phyloP scores from a whole-genome alignment of 371 early-diverging fungal species.

The Lichtheimia corymbifera region DNA sequence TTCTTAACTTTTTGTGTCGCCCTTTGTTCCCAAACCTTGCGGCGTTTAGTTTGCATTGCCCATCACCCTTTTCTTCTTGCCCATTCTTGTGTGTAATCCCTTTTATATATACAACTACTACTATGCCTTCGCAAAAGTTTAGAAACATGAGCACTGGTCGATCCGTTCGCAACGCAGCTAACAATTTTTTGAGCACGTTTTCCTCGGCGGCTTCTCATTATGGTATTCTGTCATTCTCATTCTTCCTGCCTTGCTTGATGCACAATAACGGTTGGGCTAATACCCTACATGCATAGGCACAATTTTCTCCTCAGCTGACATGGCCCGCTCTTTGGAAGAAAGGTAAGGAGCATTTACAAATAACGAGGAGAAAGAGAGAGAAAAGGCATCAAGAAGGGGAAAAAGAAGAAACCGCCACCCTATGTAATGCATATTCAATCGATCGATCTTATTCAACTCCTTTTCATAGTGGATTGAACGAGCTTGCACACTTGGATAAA shows the following conservation, averaged over 20 bases:
- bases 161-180: slow-evolving; percentile 28
- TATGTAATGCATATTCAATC: background rate
- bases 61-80: background rate
- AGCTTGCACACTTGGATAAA: slow-evolving; percentile 45
- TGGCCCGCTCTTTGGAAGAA: slow-evolving; percentile 9
- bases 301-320: slow-evolving; percentile 8
- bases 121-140: slow-evolving; percentile 43
- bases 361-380: too few species aligned
- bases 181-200: slow-evolving; percentile 18
- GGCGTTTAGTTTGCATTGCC: background rate
- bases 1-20: background rate
- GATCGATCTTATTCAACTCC: background rate
- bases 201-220: slow-evolving; percentile 11
- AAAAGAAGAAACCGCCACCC: too few species aligned
- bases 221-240: slow-evolving; percentile 4
- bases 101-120: background rate
- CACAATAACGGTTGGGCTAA: background rate
- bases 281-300: slow-evolving; percentile 1
- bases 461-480: slow-evolving; percentile 14
- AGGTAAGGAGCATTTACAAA: slow-evolving; percentile 2
- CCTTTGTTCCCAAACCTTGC: background rate
- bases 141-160: slow-evolving; percentile 33
- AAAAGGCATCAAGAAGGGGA: too few species aligned
- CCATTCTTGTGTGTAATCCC: background rate
- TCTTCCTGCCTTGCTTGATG: background rate